A percentile compares a stretch with the other conserved stretches of the same genome.
These are phyloP conservation scores for Penicillium sp. DNA, from an alignment of 2,329 filamentous ascomycete genomes.

Conservation along the genomic window DNA sequence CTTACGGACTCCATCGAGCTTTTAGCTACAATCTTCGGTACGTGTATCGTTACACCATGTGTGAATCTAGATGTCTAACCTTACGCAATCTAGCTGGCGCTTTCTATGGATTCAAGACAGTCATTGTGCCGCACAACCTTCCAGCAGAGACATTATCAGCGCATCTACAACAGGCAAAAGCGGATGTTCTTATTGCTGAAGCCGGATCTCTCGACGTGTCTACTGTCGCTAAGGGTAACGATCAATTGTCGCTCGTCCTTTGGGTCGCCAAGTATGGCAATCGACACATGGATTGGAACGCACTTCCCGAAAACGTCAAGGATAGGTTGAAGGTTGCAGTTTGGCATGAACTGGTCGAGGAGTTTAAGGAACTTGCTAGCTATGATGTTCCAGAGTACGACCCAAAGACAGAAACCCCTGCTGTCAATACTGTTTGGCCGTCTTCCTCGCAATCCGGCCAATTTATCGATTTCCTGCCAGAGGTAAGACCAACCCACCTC, in stretches of 20 bases:
- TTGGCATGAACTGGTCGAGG: constrained; percentile 85
- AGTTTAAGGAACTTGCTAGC: constrained; percentile 59
- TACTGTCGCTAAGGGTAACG: constrained; percentile 65
- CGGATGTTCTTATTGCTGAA: constrained; percentile 78
- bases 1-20: constrained; percentile 92
- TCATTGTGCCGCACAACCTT: constrained; percentile 81
- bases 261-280: constrained; percentile 93
- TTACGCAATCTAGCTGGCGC: constrained; percentile 61
- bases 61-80: constrained; percentile 11
- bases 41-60: constrained; percentile 13
- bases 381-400: constrained; percentile 64
- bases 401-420: constrained; percentile 49
- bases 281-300: constrained; percentile 92
- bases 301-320: constrained; percentile 73
- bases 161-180: constrained; percentile 69
- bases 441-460: constrained; percentile 54
- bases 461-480: constrained; percentile 76
- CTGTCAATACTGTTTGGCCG: constrained; percentile 44
- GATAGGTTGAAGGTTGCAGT: constrained; percentile 77
- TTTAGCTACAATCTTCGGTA: constrained; percentile 72
- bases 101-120: constrained; percentile 82
- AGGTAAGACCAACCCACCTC: constrained; percentile 40
- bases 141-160: constrained; percentile 65
- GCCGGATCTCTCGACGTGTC: constrained; percentile 86
- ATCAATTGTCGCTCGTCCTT: constrained; percentile 71